These are phyloP conservation scores for Poa annua DNA, from an alignment of 176 grass and related monocot species.

Conservation along the genomic window DNA sequence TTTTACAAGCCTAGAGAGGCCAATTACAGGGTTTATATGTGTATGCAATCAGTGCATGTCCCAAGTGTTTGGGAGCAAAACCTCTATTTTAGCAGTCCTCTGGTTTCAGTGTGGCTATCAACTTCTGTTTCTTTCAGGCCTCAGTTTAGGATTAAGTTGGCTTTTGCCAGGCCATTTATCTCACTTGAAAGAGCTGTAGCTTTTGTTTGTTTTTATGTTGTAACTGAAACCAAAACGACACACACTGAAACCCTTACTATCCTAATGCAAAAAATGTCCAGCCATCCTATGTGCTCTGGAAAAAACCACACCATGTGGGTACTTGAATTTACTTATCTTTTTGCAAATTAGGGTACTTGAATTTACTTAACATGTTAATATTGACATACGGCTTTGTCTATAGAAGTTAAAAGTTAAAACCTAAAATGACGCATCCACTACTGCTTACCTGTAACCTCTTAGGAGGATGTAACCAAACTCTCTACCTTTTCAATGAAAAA, in stretches of 20 bases:
- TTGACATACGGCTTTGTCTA: slow-evolving; percentile 14
- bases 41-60: too few relatives aligned
- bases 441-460: background rate
- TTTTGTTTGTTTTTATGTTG: background rate
- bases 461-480: too few relatives aligned
- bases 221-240: background rate
- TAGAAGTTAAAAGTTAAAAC: slow-evolving; percentile 10
- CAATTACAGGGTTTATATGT: too few relatives aligned
- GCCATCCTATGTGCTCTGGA: slow-evolving; percentile 2
- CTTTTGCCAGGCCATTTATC: background rate
- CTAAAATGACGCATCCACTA: background rate
- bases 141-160: slow-evolving; percentile 7
- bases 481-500: too few relatives aligned
- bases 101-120: slow-evolving; percentile 5
- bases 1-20: too few relatives aligned
- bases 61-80: too few relatives aligned
- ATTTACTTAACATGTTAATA: slow-evolving; percentile 19
- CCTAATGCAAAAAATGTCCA: slow-evolving; percentile 3
- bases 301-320: background rate
- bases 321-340: background rate
- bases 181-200: background rate
- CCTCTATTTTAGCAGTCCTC: background rate
- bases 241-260: slow-evolving; percentile 9
- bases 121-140: background rate
- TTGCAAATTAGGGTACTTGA: background rate